A percentile compares a stretch with the other conserved stretches of the same genome.
Conservation (phyloP, 306 rosid genomes). For the Glycine latifolia region DNA sequence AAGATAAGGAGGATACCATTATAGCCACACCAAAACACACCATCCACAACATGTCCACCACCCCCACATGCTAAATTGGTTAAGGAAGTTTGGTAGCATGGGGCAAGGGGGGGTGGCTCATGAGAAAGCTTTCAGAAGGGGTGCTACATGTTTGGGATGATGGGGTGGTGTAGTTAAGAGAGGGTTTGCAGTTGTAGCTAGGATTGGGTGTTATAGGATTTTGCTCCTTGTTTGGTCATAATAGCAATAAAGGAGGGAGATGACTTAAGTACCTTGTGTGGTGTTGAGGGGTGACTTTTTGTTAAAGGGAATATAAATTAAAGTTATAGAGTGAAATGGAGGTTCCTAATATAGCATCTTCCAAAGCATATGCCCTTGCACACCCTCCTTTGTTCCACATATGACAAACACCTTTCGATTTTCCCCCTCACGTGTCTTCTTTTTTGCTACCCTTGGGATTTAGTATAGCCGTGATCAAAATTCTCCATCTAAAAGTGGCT, state of each 20-base stretch:
- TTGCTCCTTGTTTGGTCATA: slow-evolving; percentile 57
- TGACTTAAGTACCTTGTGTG: slow-evolving; percentile 69
- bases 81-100: slow-evolving; percentile 37
- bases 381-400: slow-evolving; percentile 55
- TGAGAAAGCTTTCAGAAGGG: background rate
- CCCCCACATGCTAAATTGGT: slow-evolving; percentile 35
- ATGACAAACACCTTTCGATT: slow-evolving; percentile 50
- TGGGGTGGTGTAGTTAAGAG: slow-evolving; percentile 53
- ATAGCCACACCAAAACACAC: background rate
- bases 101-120: slow-evolving; percentile 48
- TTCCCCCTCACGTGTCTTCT: slow-evolving; percentile 40
- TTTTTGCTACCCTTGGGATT: slow-evolving; percentile 36
- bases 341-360: slow-evolving; percentile 74
- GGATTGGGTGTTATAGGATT: slow-evolving; percentile 68
- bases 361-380: slow-evolving; percentile 81
- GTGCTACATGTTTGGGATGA: slow-evolving; percentile 39
- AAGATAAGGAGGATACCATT: slow-evolving; percentile 17
- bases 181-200: slow-evolving; percentile 60
- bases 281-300: slow-evolving; percentile 57
- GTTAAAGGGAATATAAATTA: slow-evolving; percentile 23
- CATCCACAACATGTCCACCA: slow-evolving; percentile 45
- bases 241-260: slow-evolving; percentile 64
- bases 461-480: slow-evolving; percentile 16
- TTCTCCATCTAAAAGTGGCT: slow-evolving; percentile 42
- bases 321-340: slow-evolving; percentile 53